Conservation (phyloP, 208 protist genomes). For the Trypanosoma cruzi region DNA sequence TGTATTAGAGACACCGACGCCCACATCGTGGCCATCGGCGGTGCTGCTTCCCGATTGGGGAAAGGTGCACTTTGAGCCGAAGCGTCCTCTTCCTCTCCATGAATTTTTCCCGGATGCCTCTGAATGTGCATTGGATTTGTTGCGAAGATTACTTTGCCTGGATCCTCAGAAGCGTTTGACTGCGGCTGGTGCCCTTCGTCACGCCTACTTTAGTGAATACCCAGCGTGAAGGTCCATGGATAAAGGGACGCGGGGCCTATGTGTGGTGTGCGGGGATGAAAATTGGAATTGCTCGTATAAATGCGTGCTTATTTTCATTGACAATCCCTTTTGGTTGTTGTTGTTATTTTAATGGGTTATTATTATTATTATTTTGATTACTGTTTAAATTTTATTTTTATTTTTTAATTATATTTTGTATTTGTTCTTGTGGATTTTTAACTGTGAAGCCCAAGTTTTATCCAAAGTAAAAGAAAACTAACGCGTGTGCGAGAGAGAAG, state of each 20-base stretch:
- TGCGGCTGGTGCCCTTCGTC: conserved; percentile 52
- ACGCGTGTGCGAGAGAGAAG: too few species aligned
- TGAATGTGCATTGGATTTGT: conserved; percentile 45
- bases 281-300: neutral
- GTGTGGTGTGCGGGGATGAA: neutral
- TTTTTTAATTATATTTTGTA: too few species aligned
- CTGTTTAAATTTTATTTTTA: too few species aligned
- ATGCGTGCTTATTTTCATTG: neutral
- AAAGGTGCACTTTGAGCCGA: conserved; percentile 73
- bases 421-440: too few species aligned
- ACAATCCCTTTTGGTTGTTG: too few species aligned
- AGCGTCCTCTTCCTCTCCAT: conserved; percentile 37
- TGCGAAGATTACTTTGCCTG: conserved; percentile 53
- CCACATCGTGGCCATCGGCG: conserved; percentile 87
- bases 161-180: conserved; percentile 48
- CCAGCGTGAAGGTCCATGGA: neutral
- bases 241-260: neutral
- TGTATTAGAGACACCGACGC: conserved; percentile 96
- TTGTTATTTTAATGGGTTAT: neutral
- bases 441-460: too few species aligned
- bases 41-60: conserved; percentile 94
- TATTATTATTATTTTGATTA: too few species aligned
- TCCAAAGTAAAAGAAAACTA: too few species aligned
- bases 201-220: conserved; percentile 58
- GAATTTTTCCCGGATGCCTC: conserved; percentile 73